Evolutionary conservation across 73 alveolate genomes (phyloP).

Genomic region (Paramecium primaurelia): DNA sequence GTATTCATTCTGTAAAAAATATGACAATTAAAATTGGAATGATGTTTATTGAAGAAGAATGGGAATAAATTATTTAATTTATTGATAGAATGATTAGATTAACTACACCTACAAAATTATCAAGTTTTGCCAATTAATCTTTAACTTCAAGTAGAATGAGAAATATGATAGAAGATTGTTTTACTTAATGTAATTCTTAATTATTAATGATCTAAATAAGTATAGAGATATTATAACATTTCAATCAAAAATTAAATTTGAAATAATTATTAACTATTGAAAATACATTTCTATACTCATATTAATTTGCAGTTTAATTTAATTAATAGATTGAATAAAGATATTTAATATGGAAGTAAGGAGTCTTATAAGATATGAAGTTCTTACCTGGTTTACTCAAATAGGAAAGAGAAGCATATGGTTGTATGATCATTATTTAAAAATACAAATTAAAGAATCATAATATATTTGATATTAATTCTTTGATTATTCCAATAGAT

Average conservation of each 20-base stretch:
- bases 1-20: conserved; percentile 52
- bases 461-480: not conserved
- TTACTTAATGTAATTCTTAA: conserved; percentile 37
- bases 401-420: conserved; percentile 61
- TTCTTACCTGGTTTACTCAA: conserved; percentile 48
- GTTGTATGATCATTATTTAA: conserved; percentile 39
- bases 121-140: not conserved
- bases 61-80: conserved; percentile 52
- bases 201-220: conserved; percentile 27
- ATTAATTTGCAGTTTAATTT: conserved; percentile 39
- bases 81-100: conserved; percentile 49
- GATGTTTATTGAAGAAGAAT: conserved; percentile 34
- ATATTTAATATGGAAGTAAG: conserved; percentile 51
- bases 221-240: not conserved
- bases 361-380: conserved; percentile 26
- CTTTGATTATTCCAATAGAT: not conserved
- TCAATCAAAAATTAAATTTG: conserved; percentile 1
- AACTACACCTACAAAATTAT: conserved; percentile 31
- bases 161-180: conserved; percentile 41
- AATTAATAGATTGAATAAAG: conserved; percentile 51
- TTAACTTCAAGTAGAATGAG: not conserved
- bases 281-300: conserved; percentile 22
- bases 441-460: not conserved
- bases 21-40: conserved; percentile 29
- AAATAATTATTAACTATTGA: conserved; percentile 6